Evolutionary conservation across 1,284 basidiomycete species (phyloP).

Genomic region (Cryptococcus sp.): DNA sequence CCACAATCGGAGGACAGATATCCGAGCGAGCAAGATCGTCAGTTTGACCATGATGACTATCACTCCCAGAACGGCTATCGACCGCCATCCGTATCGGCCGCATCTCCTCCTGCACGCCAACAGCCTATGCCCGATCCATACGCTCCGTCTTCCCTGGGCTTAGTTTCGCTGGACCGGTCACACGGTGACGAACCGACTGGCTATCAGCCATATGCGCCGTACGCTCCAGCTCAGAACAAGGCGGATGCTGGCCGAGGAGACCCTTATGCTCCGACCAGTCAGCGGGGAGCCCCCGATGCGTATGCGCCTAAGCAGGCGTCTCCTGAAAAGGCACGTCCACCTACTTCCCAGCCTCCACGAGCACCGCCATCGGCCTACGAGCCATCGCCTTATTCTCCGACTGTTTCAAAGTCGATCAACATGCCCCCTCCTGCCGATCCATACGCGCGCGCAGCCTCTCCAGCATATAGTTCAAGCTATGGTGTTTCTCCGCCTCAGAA

Average conservation of each 20-base stretch:
- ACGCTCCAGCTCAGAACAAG: neutral
- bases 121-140: slow-evolving; percentile 10
- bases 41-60: neutral
- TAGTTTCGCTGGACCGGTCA: slow-evolving; percentile 1
- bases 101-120: neutral
- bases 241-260: neutral
- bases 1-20: neutral
- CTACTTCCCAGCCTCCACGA: slow-evolving; percentile 9
- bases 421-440: slow-evolving; percentile 21
- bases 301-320: neutral
- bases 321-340: neutral
- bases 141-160: slow-evolving; percentile 12
- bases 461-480: slow-evolving; percentile 28
- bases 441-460: slow-evolving; percentile 23
- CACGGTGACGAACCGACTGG: neutral
- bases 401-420: slow-evolving; percentile 7
- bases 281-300: neutral
- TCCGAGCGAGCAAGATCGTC: neutral
- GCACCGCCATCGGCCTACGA: slow-evolving; percentile 16
- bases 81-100: neutral
- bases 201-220: slow-evolving; percentile 3
- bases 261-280: neutral
- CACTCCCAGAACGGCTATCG: neutral
- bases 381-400: slow-evolving; percentile 23
- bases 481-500: slow-evolving; percentile 31